Evolutionary conservation across 345 rosid species (phyloP).

Genomic region (Mercurialis annua): DNA sequence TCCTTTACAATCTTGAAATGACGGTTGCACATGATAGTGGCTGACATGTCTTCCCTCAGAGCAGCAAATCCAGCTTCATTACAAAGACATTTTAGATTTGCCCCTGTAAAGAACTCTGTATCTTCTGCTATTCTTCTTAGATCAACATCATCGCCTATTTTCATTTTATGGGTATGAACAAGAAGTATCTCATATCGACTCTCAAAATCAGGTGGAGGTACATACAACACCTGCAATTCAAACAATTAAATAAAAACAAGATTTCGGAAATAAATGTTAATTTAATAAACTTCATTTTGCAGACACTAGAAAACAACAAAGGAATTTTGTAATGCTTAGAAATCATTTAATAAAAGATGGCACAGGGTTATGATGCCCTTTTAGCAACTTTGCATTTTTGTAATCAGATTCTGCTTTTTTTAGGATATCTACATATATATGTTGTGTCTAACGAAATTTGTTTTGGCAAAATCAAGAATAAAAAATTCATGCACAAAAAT

Average conservation of each 20-base stretch:
- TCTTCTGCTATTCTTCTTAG: slow-evolving; percentile 66
- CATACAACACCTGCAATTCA: slow-evolving; percentile 59
- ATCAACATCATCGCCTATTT: slow-evolving; percentile 59
- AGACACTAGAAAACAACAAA: no score
- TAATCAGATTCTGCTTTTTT: not conserved
- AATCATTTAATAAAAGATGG: not conserved
- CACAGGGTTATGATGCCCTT: no score
- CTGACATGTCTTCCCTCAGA: slow-evolving; percentile 71
- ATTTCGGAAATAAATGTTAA: no score
- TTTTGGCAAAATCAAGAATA: not conserved
- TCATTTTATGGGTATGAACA: slow-evolving; percentile 82
- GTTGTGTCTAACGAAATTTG: not conserved
- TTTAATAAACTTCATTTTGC: no score
- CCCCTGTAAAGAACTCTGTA: slow-evolving; percentile 80
- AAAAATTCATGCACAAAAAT: no score
- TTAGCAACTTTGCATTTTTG: not conserved
- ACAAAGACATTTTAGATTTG: slow-evolving; percentile 80
- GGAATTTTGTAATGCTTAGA: not conserved
- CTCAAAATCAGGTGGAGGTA: slow-evolving; percentile 79
- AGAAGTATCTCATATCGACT: slow-evolving; percentile 67
- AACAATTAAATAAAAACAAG: no score
- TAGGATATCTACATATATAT: not conserved
- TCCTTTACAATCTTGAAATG: slow-evolving; percentile 65
- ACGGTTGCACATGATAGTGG: slow-evolving; percentile 47
- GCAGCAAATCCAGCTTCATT: slow-evolving; percentile 82